Evolutionary conservation across 371 early-diverging fungal species (phyloP).

Genomic region (Dichotomocladium elegans): DNA sequence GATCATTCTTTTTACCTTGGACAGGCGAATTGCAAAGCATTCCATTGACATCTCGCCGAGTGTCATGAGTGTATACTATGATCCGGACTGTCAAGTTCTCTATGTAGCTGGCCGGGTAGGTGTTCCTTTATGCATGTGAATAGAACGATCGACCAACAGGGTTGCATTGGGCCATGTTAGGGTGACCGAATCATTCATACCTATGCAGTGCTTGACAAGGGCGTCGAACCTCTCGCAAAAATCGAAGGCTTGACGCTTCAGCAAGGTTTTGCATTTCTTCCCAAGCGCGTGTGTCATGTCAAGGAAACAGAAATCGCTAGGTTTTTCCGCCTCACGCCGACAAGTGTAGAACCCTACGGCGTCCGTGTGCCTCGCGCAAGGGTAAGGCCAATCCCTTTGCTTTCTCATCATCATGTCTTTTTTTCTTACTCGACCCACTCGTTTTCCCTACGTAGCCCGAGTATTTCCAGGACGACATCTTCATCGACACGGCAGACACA

Average conservation of each 20-base stretch:
- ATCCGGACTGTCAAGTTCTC: conserved; percentile 62
- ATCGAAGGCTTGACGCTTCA: conserved; percentile 59
- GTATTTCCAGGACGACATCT: conserved; percentile 87
- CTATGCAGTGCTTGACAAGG: conserved; percentile 20
- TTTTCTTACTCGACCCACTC: no score
- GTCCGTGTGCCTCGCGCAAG: conserved; percentile 74
- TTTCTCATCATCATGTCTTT: no score
- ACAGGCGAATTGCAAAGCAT: conserved; percentile 30
- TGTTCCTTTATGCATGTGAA: background rate
- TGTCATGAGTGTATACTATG: conserved; percentile 64
- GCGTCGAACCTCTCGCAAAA: conserved; percentile 49
- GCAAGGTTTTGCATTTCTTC: conserved; percentile 64
- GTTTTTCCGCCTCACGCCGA: conserved; percentile 64
- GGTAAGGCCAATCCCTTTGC: conserved; percentile 18
- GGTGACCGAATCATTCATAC: conserved; percentile 55
- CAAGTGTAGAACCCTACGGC: conserved; percentile 64
- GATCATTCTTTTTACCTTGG: conserved; percentile 51
- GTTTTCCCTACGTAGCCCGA: conserved; percentile 47
- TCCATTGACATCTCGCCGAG: conserved; percentile 75
- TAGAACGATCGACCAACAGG: background rate
- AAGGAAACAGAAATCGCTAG: conserved; percentile 63
- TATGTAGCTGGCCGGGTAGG: conserved; percentile 61
- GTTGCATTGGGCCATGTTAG: conserved; percentile 13
- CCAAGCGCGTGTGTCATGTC: conserved; percentile 65
- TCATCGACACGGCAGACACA: conserved; percentile 59